These are phyloP conservation scores for Venturia asperata DNA, from an alignment of 2,329 filamentous ascomycete genomes.

Conservation along the genomic window DNA sequence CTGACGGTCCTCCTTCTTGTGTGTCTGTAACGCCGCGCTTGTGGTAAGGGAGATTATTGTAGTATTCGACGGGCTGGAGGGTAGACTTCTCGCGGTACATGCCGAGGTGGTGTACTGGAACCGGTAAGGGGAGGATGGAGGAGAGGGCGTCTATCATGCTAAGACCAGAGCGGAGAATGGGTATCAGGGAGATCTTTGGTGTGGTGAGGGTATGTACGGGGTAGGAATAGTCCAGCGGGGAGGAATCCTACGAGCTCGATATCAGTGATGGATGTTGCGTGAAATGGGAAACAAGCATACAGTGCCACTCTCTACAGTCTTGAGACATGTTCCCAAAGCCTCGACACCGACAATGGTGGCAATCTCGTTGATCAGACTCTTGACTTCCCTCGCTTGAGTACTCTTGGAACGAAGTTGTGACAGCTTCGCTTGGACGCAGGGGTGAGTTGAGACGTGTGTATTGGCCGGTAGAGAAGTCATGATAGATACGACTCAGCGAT, in stretches of 20 bases:
- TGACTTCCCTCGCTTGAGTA: conserved; percentile 67
- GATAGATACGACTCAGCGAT: not conserved
- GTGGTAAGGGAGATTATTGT: conserved; percentile 90
- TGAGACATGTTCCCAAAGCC: conserved; percentile 61
- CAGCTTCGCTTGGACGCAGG: conserved; percentile 80
- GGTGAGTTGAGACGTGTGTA: conserved; percentile 73
- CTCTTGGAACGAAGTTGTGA: conserved; percentile 74
- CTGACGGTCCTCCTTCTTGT: conserved; percentile 36
- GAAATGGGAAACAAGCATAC: conserved; percentile 41
- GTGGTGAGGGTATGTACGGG: conserved; percentile 57
- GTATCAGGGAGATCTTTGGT: conserved; percentile 68
- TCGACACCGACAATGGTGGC: conserved; percentile 74
- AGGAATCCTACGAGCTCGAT: conserved; percentile 53
- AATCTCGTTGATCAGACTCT: conserved; percentile 79
- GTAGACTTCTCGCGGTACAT: conserved; percentile 87
- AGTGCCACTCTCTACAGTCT: conserved; percentile 51
- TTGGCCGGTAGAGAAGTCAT: conserved; percentile 41
- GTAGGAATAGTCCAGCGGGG: conserved; percentile 72
- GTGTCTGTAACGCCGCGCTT: conserved; percentile 38
- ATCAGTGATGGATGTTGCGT: not conserved
- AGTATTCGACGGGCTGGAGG: conserved; percentile 89
- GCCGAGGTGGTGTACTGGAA: conserved; percentile 86
- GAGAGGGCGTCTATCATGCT: conserved; percentile 86
- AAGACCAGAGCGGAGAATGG: conserved; percentile 85
- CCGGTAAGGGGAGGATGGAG: conserved; percentile 69